Evolutionary conservation across 164 flowering plant species (phyloP), one percentile per base, ranked within the genome.

Genomic region (Protea cynaroides): DNA sequence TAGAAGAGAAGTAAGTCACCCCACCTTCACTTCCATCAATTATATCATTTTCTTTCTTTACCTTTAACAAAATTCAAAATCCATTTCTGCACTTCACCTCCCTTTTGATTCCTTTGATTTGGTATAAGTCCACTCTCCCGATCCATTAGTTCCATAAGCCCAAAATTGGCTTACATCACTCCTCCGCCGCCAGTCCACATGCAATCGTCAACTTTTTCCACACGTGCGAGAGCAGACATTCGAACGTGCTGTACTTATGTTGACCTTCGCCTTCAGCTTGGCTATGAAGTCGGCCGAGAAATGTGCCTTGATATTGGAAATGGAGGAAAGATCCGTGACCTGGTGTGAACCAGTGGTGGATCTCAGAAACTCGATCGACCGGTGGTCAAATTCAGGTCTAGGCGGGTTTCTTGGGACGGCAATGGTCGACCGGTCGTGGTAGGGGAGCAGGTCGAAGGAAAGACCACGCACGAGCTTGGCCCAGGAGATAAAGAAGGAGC

Each of bases 401-500:
- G 74, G 74, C 7, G 65, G 74, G 38, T 65, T 53, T 46, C 74
- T 54, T 6, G 74, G 74, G 21, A 56, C 65, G 0, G 59, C 22
- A 14, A 71, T 37, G 9, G 71, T 50, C 7, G 22, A 17, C 24
- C 69, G 56, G 36, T 71, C 62, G 23, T 65, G 74, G 37, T 37
- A 25, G 4, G 74, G 74, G 47, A 65, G 13, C n/a, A 55, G 62
- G 49, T 61, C 52, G 8, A 56, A 10, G 4, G 25, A 50, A 14
- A 60, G 38, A 3, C 65, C 69, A 10, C 74, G 65, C 0, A 65
- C 70, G 6, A 57, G 9, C 25, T 40, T 65, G 22, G 74, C 74
- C 74, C 74, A 71, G 46, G 69, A 47, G 46, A 66, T 47, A 34
- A 61, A 66, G 70, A 71, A 71, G 6, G 63, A 44, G 58, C 74